A percentile compares a stretch with the other conserved stretches of the same genome.
Evolutionary conservation across 73 alveolate species (phyloP).

Genomic region (Blepharisma stoltei): DNA sequence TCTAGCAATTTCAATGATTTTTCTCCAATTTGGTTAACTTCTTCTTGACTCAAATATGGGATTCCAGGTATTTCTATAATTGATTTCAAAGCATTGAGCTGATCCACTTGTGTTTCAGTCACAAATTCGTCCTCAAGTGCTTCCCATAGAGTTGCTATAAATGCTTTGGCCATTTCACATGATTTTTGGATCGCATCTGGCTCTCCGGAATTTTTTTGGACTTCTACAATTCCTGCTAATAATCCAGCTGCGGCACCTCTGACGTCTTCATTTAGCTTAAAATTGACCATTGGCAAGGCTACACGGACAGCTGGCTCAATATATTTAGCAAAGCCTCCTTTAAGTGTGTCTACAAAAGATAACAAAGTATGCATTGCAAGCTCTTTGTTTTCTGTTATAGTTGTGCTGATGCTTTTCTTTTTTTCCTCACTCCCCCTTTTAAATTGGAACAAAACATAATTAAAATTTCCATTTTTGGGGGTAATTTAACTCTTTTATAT

Average conservation of each 20-base stretch:
- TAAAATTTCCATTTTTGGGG: too few relatives aligned
- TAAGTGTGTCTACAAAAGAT: constrained; percentile 61
- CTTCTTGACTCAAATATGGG: constrained; percentile 46
- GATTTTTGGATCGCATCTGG: constrained; percentile 18
- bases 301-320: constrained; percentile 52
- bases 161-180: constrained; percentile 39
- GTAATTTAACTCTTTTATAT: not conserved
- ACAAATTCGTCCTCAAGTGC: constrained; percentile 39
- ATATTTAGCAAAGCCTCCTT: constrained; percentile 48
- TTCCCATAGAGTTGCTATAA: constrained; percentile 43
- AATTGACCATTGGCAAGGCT: constrained; percentile 37
- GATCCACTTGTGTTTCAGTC: constrained; percentile 22
- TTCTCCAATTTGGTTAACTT: constrained; percentile 46
- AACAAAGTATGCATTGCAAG: constrained; percentile 18
- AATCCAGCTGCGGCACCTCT: constrained; percentile 61
- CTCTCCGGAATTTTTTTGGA: constrained; percentile 23
- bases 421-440: too few relatives aligned
- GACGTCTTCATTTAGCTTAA: constrained; percentile 48
- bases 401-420: constrained; percentile 1
- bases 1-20: constrained; percentile 46
- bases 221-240: constrained; percentile 52
- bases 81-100: constrained; percentile 36
- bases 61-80: constrained; percentile 43
- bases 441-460: too few relatives aligned
- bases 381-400: constrained; percentile 29